Evolutionary conservation across 768 basidiomycete genomes (phyloP), one percentile per base, ranked within the genome.

Genomic region (Hypholoma sublateritium): DNA sequence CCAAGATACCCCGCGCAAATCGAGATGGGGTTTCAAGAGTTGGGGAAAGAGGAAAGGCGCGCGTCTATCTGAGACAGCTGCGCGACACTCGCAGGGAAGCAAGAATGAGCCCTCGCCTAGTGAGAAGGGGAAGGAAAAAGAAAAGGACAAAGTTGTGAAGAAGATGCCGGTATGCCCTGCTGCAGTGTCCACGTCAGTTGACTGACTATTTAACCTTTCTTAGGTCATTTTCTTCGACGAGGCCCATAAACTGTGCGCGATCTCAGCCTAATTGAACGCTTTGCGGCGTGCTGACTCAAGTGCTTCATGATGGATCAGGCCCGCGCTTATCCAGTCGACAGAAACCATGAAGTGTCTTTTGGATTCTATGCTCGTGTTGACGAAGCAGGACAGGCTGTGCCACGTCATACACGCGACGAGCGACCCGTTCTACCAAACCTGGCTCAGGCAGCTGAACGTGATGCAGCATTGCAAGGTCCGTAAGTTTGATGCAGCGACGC

Each of bases 291-390:
- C 32, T 53, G 25, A 53, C 14, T n/a, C 24, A 17, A 34, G 37
- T 0, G 8, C 25, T 19, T 24, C 8, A n/a, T 36, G 8, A 34
- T 13, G 21, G 16, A 32, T 13, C 64, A 93, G 85, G 46, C 89
- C 89, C 0, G 80, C 85, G 5, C 75, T 93, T 42, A 89, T 93
- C 41, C 85, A 89, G 61, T 91, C 89, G 0, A 77, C 79, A 3
- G 89, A 89, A 28, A 82, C 90, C 3, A 91, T 94, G 88, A 93
- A 92, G 68, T 87, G 85, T 60, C 72, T 94, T 14, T 79, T 94
- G 34, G 92, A 93, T 65, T 88, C 90, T 12, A 89, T 92, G 83
- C 82, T 93, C 17, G 91, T 93, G 13, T 74, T 93, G 53, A 92
- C 92, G 32, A 93, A 93, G 73, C 92, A 93, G 69, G 91, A 93